Percentiles rank a stretch among this genome's conserved stretches.
These are phyloP conservation scores for Tricholoma bakamatsutake DNA, from an alignment of 768 basidiomycete genomes.

Conservation along the genomic window DNA sequence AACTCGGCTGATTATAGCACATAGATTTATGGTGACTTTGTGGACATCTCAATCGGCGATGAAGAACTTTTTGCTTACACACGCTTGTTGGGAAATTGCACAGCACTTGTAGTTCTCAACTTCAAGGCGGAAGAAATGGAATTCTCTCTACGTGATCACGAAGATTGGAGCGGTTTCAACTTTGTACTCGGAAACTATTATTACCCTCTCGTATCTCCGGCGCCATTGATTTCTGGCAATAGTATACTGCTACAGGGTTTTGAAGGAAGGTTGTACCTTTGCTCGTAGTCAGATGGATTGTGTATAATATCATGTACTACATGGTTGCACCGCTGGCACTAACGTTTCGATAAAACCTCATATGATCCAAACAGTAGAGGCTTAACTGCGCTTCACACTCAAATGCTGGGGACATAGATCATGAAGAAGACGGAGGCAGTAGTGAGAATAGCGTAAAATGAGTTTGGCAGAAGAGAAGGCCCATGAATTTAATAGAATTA, in stretches of 20 bases:
- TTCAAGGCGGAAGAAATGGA: conserved; percentile 28
- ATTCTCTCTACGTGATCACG: conserved; percentile 12
- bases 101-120: conserved; percentile 43
- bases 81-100: conserved; percentile 30
- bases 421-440: too few species aligned
- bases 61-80: conserved; percentile 51
- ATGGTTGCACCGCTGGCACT: too few species aligned
- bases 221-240: not conserved
- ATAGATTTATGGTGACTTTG: conserved; percentile 60
- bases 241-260: conserved; percentile 19
- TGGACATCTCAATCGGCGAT: conserved; percentile 38
- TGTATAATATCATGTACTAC: not conserved
- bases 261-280: conserved; percentile 29
- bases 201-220: not conserved
- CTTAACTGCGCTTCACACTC: too few species aligned
- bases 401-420: too few species aligned
- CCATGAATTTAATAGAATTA: not conserved
- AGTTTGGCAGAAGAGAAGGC: too few species aligned
- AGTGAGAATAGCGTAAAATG: too few species aligned
- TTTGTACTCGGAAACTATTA: conserved; percentile 28
- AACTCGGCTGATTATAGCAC: not conserved
- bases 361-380: too few species aligned
- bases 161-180: conserved; percentile 10
- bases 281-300: not conserved
- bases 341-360: too few species aligned